Base-by-base conservation (phyloP, 148 eudicot species). In the Vaccinium vitisidaea region DNA sequence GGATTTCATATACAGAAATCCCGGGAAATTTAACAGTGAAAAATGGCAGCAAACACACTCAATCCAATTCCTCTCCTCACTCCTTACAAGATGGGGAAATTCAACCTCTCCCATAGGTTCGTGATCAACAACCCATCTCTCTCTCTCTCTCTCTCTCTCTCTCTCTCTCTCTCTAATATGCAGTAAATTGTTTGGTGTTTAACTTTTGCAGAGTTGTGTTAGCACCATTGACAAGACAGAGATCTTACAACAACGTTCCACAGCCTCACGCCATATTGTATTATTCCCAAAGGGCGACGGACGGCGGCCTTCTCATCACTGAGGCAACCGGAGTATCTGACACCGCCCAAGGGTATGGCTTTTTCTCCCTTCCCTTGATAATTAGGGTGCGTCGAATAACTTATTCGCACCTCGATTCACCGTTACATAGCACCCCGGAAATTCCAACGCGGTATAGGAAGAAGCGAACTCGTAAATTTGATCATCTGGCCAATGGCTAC, bases 261-360 rank as follows among this genome's bases (percentile, higher is more conserved):
- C 88, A 86, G 74, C 86, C 86, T 1, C 90, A 88, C 32, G 90
- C 88, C 3, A 46, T 39, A 50, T 4, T 85, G 54, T 88, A 88
- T 46, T 88, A 88, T 76, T 80, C 88, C 65, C 88, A 88, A 67
- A 18, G 90, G 49, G 74, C 88, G 5, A 83, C 84, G 2, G 25
- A 88, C 14, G 90, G 88, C 2, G 90, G 87, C 49, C 83, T 88
- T 81, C 78, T 88, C 32, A 85, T 85, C 43, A 8, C 86, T 80
- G 90, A 88, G 83, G 88, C 86, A 43, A 63, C 89, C 13, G 87
- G 82, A 4, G 84, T 86, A 14, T 88, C 90, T 0, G 75, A 83
- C 10, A 85, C 86, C 4, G 84, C 88, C 7, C 87, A 75, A 54
- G 89, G 86, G 85, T 88, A 82, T 18, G 27, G 18, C 8, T 30